Conservation (phyloP, 371 early-diverging fungal species). For the Lichtheimia ramosa region DNA sequence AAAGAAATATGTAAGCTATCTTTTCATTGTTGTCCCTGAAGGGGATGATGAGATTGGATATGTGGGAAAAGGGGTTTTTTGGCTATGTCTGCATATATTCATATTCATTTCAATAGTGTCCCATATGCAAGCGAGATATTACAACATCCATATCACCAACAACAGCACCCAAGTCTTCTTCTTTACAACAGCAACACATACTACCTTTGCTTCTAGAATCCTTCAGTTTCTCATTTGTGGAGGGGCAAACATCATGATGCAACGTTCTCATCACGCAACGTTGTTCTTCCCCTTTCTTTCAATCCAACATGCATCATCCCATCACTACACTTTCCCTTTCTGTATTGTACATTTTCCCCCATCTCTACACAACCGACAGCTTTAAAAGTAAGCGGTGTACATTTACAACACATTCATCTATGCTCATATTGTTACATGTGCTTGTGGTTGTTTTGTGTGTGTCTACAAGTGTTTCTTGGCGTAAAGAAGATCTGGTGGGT, state of each 20-base stretch:
- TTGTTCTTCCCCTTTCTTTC: not conserved
- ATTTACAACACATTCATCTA: constrained; percentile 3
- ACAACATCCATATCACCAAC: not conserved
- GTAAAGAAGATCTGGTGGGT: not conserved
- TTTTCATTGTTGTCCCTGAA: too few relatives aligned
- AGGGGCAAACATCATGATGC: not conserved
- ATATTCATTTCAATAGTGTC: not conserved
- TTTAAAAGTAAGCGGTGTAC: constrained; percentile 3
- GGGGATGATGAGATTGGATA: not conserved
- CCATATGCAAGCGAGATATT: constrained; percentile 11
- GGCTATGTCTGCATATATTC: not conserved
- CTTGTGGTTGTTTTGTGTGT: not conserved
- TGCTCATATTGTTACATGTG: not conserved
- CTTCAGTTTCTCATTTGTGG: not conserved
- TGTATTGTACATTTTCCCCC: not conserved
- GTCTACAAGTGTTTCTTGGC: not conserved
- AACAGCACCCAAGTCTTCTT: not conserved
- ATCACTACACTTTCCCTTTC: not conserved
- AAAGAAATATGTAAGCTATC: constrained; percentile 71
- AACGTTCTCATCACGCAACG: not conserved
- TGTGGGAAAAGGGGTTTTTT: not conserved
- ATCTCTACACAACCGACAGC: not conserved
- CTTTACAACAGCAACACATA: not conserved
- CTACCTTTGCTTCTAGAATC: constrained; percentile 5
- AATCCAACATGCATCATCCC: constrained; percentile 1